phyloP scores from a whole-genome alignment of 495 filamentous ascomycete genomes.

The Xylaria venustula region DNA sequence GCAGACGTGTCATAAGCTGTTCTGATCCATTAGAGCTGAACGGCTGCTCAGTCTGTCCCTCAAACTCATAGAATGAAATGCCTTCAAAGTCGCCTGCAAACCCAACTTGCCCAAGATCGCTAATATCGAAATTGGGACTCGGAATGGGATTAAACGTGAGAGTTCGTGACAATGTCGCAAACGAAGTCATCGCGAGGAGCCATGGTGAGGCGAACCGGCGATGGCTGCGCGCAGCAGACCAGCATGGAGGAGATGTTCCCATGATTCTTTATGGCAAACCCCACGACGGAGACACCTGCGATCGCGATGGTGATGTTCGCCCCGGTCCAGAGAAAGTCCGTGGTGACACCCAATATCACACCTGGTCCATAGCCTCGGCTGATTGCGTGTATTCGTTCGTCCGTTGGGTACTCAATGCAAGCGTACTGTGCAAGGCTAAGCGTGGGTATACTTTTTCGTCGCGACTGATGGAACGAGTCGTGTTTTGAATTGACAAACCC shows the following conservation, averaged over 20 bases:
- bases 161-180: conserved; percentile 53
- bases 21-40: conserved; percentile 73
- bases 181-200: conserved; percentile 38
- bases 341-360: conserved; percentile 7
- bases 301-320: conserved; percentile 10
- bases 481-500: not conserved
- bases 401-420: not conserved
- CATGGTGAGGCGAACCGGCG: conserved; percentile 22
- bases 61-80: conserved; percentile 84
- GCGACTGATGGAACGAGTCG: no score
- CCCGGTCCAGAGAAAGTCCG: conserved; percentile 21
- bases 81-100: conserved; percentile 88
- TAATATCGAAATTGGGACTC: conserved; percentile 76
- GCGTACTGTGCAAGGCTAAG: no score
- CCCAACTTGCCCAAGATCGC: conserved; percentile 77
- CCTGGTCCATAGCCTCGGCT: conserved; percentile 17
- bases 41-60: conserved; percentile 69
- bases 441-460: no score
- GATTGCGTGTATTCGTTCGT: not conserved
- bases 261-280: conserved; percentile 29
- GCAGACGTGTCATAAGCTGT: conserved; percentile 76
- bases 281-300: conserved; percentile 15
- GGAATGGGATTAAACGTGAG: conserved; percentile 71
- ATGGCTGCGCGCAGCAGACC: conserved; percentile 34
- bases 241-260: conserved; percentile 36